Evolutionary conservation across 164 flowering plant species (phyloP).

Genomic region (Magnolia sinica): DNA sequence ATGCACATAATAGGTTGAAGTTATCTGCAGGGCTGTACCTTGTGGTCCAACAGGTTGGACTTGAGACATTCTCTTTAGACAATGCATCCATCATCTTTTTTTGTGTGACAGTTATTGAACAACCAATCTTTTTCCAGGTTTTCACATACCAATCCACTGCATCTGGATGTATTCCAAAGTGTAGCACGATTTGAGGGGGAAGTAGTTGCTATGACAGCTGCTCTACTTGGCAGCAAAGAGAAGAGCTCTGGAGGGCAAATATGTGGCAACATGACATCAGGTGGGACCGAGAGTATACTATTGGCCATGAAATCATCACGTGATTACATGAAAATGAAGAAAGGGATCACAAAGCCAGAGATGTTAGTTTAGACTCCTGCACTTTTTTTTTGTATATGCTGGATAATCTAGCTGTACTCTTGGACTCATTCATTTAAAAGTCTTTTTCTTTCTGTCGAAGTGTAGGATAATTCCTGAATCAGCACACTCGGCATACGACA

Average conservation of each 20-base stretch:
- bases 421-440: not conserved
- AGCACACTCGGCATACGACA: constrained; percentile 98
- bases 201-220: constrained; percentile 96
- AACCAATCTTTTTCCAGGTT: constrained; percentile 49
- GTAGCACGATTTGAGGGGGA: constrained; percentile 83
- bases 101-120: not conserved
- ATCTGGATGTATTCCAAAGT: constrained; percentile 88
- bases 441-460: constrained; percentile 13
- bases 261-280: constrained; percentile 99
- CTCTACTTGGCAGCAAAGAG: constrained; percentile 80
- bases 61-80: not conserved
- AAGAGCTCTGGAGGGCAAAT: constrained; percentile 83
- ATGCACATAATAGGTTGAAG: too few relatives aligned
- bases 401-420: not conserved
- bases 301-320: constrained; percentile 91
- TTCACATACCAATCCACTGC: constrained; percentile 97
- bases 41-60: too few relatives aligned
- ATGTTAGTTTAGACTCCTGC: constrained; percentile 42
- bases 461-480: constrained; percentile 91
- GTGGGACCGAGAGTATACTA: constrained; percentile 96
- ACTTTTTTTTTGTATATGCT: not conserved
- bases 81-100: not conserved
- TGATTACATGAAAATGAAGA: constrained; percentile 83
- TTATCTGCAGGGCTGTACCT: too few relatives aligned
- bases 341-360: constrained; percentile 81